A percentile compares a stretch with the other conserved stretches of the same genome.
These are phyloP conservation scores for Metschnikowia aberdeeniae DNA, from an alignment of 805 yeast genomes.

Conservation along the genomic window DNA sequence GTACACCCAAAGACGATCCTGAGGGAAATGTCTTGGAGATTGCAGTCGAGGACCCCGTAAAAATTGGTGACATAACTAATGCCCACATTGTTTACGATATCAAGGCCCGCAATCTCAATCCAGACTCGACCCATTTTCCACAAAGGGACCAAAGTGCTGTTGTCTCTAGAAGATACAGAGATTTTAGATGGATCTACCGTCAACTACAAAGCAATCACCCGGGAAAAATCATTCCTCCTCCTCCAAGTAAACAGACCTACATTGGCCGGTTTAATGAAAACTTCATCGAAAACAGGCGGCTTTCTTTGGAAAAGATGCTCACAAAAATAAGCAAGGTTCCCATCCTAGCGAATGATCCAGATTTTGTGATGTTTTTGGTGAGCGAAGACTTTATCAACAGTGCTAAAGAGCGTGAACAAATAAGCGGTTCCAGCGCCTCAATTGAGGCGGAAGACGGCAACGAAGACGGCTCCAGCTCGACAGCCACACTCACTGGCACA, in stretches of 20 bases:
- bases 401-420: constrained; percentile 64
- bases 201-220: constrained; percentile 84
- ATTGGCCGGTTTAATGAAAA: constrained; percentile 89
- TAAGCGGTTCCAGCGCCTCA: constrained; percentile 51
- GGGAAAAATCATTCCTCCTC: constrained; percentile 82
- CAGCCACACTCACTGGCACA: constrained; percentile 19
- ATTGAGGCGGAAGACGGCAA: constrained; percentile 33
- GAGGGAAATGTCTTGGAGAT: constrained; percentile 47
- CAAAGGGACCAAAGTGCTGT: constrained; percentile 7
- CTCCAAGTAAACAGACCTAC: constrained; percentile 93
- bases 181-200: constrained; percentile 91
- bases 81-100: constrained; percentile 88
- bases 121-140: constrained; percentile 23
- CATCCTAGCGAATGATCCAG: constrained; percentile 62
- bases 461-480: constrained; percentile 24
- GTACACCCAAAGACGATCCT: constrained; percentile 2
- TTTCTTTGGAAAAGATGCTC: constrained; percentile 84
- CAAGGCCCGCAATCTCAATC: constrained; percentile 52
- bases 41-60: constrained; percentile 83
- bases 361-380: constrained; percentile 72
- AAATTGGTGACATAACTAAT: constrained; percentile 84
- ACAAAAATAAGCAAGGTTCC: constrained; percentile 58
- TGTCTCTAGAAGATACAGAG: constrained; percentile 84
- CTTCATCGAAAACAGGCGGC: constrained; percentile 80
- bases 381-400: constrained; percentile 66